Evolutionary conservation across 495 filamentous ascomycete species (phyloP), one percentile per base, ranked within the genome.

Genomic region (Neurospora terricola): DNA sequence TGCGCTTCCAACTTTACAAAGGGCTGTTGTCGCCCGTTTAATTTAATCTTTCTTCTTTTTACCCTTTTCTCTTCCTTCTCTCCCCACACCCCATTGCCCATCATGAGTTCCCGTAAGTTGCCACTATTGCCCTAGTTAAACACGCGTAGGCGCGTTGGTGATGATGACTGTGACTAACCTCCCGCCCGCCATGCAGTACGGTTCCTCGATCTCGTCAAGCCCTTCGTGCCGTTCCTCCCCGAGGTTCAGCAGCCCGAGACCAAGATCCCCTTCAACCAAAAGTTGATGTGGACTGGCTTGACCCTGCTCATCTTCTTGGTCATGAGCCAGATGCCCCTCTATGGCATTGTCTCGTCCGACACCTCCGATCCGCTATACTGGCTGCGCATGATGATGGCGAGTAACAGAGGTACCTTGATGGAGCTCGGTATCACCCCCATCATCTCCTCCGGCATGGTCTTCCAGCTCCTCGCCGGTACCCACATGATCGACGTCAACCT

Each of bases 401-500:
- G 92, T 92, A 99, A 99, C 82, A 89, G 96, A 79, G 96, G 96
- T 81, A 99, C 96, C 38, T 81, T 99, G 82, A 99, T 99, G 96
- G 96, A 99, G 79, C 82, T 99, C 87, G 96, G 96, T 86, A 99
- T 98, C 80, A 96, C 94, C 38, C 96, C 96, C 72, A 98, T 99
- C 83, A 98, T 99, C 84, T 97, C 96, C 73, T 98, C 96, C 39
- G 96, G 96, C 84, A 99, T 98, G 96, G 93, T 99, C 78, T 99
- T 99, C 89, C 96, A 99, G 89, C 94, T 98, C 79, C 93, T 98
- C 74, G 95, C 95, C 80, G 96, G 96, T 83, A 99, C 96, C 85
- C 96, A 99, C 87, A 90, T 98, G 84, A 98, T 99, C 84, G 96
- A 99, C 84, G 94, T 98, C 87, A 97, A 98, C 88, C 91, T 97